Evolutionary conservation across 2,329 filamentous ascomycete genomes (phyloP).

Genomic region (Rutstroemia sydowiana): DNA sequence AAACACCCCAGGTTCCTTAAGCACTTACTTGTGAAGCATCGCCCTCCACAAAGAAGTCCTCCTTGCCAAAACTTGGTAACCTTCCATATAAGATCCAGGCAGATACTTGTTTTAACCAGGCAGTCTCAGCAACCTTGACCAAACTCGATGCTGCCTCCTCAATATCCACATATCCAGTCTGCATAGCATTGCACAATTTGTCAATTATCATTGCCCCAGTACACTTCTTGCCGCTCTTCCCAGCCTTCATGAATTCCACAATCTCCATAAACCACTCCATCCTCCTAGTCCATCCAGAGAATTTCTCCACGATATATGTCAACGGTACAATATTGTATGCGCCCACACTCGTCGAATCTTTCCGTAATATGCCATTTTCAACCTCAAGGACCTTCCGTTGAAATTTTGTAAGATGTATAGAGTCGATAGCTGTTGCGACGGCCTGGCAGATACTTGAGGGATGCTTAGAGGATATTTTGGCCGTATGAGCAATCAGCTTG

Average conservation of each 20-base stretch:
- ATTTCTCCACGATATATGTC: conserved; percentile 75
- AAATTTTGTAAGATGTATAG: conserved; percentile 70
- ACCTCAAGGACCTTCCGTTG: conserved; percentile 79
- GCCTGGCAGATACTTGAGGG: conserved; percentile 79
- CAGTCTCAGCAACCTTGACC: conserved; percentile 71
- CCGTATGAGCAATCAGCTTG: conserved; percentile 59
- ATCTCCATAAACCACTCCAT: conserved; percentile 82
- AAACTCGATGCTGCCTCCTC: conserved; percentile 68
- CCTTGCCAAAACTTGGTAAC: conserved; percentile 65
- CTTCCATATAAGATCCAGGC: conserved; percentile 88
- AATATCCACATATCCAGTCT: conserved; percentile 84
- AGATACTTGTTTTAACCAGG: conserved; percentile 85
- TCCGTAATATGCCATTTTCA: conserved; percentile 67
- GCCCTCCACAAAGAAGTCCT: conserved; percentile 78
- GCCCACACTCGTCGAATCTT: conserved; percentile 74
- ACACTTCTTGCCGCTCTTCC: conserved; percentile 35
- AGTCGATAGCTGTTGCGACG: conserved; percentile 69
- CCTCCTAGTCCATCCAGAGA: conserved; percentile 76
- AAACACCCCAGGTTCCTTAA: not conserved
- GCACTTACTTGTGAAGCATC: conserved; percentile 19
- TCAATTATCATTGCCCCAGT: conserved; percentile 72
- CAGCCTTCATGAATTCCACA: conserved; percentile 56
- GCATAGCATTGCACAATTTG: conserved; percentile 63
- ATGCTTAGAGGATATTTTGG: conserved; percentile 62
- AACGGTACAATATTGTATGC: conserved; percentile 91